Conservation (phyloP, 148 eudicot species). For the Polygonum aviculare region DNA sequence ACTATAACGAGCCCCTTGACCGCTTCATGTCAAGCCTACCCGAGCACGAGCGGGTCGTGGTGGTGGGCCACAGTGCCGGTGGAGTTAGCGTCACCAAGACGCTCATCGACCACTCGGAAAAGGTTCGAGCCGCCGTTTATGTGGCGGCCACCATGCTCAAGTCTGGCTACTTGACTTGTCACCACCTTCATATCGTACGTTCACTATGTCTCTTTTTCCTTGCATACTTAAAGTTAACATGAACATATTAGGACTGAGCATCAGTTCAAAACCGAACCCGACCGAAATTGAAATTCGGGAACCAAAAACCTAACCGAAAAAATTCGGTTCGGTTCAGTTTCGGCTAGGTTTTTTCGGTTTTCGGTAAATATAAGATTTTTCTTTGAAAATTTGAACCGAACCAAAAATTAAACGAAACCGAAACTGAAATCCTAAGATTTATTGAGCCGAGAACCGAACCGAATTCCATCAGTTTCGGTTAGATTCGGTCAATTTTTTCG, state of each 20-base stretch:
- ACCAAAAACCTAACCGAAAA: too few relatives aligned
- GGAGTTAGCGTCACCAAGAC: conserved; percentile 19
- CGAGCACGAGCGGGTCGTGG: conserved; percentile 10
- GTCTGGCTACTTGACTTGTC: conserved; percentile 7
- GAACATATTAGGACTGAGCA: background rate
- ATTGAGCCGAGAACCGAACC: too few relatives aligned
- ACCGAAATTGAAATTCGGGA: too few relatives aligned
- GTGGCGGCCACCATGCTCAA: conserved; percentile 21
- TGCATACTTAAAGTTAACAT: too few relatives aligned
- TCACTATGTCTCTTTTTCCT: too few relatives aligned
- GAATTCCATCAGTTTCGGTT: too few relatives aligned
- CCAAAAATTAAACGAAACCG: too few relatives aligned
- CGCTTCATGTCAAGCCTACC: background rate
- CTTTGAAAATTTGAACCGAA: too few relatives aligned
- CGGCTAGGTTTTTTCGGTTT: background rate
- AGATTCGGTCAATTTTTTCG: too few relatives aligned
- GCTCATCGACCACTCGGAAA: conserved; percentile 5
- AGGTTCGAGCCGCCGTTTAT: conserved; percentile 15
- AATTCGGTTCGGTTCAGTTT: too few relatives aligned
- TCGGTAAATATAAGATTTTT: background rate
- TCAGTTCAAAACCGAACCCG: too few relatives aligned
- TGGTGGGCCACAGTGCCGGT: conserved; percentile 23
- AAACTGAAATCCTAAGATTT: too few relatives aligned
- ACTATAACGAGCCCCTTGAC: conserved; percentile 12
- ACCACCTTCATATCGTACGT: conserved; percentile 14